Percentiles rank a stretch among this genome's conserved stretches.
These are phyloP conservation scores for Vicia villosa DNA, from an alignment of 306 rosid species.

Conservation along the genomic window DNA sequence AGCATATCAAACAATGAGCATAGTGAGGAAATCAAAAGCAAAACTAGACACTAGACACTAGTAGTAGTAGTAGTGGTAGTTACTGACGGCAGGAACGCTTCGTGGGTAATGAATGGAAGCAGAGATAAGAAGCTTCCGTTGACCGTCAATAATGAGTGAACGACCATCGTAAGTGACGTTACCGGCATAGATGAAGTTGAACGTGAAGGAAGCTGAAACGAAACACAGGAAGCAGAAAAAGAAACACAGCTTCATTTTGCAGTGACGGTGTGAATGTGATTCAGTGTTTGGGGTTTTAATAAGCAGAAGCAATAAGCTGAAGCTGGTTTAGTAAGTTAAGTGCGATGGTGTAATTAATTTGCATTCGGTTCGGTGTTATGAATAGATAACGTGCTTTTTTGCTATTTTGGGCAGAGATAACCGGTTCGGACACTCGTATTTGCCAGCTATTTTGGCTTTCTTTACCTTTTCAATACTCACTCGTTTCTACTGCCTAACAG, in stretches of 20 bases:
- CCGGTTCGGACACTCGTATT: no score
- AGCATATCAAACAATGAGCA: not conserved
- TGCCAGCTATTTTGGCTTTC: no score
- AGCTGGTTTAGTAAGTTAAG: not conserved
- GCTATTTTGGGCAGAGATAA: not conserved
- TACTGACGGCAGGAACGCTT: slow-evolving; percentile 80
- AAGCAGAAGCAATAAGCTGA: not conserved
- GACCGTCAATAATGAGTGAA: slow-evolving; percentile 76
- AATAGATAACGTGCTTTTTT: not conserved
- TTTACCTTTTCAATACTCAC: no score
- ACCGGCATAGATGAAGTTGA: slow-evolving; percentile 27
- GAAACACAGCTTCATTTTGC: slow-evolving; percentile 38
- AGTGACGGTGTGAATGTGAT: not conserved
- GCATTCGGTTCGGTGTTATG: no score
- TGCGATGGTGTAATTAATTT: not conserved
- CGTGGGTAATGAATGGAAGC: slow-evolving; percentile 96
- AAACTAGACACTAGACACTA: no score
- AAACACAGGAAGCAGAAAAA: not conserved
- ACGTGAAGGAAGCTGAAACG: slow-evolving; percentile 5
- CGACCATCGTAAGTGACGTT: slow-evolving; percentile 84
- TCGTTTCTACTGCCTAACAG: no score
- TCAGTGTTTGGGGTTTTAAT: not conserved
- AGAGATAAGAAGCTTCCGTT: slow-evolving; percentile 81
- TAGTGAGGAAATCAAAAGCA: no score
- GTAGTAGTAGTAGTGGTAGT: no score